Evolutionary conservation across 345 rosid species (phyloP).

Genomic region (Lumnitzera racemosa): DNA sequence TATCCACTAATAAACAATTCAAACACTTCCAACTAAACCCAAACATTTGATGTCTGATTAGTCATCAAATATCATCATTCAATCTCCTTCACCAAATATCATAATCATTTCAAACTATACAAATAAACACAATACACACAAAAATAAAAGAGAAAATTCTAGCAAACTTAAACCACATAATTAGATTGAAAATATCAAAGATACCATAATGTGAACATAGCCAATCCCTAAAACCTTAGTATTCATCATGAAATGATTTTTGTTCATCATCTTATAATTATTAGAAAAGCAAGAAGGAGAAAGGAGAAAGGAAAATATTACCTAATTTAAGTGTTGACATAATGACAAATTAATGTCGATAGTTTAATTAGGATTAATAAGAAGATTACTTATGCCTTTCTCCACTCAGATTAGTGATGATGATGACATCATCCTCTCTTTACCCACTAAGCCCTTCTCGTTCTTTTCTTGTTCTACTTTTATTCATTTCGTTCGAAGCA

Average conservation of each 20-base stretch:
- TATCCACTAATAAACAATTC: no score
- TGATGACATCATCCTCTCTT: constrained; percentile 21
- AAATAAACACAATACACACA: no score
- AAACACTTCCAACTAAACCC: no score
- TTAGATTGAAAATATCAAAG: not conserved
- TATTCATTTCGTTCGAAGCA: not conserved
- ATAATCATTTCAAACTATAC: no score
- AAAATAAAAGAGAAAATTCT: no score
- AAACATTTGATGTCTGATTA: no score
- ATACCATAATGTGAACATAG: not conserved
- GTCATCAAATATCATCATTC: no score
- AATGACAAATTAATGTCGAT: constrained; percentile 93
- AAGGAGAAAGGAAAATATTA: constrained; percentile 14
- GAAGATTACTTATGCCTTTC: constrained; percentile 90
- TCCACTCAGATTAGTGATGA: constrained; percentile 84
- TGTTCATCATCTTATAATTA: no score
- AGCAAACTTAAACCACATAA: not conserved
- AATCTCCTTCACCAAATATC: no score
- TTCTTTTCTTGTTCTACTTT: not conserved
- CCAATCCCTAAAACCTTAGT: constrained; percentile 1
- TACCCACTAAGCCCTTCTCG: not conserved
- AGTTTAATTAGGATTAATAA: constrained; percentile 87
- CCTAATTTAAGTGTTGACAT: constrained; percentile 72
- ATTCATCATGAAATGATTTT: not conserved
- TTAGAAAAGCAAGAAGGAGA: not conserved